These are phyloP conservation scores for Fagus crenata DNA, from an alignment of 306 rosid species.

Conservation along the genomic window DNA sequence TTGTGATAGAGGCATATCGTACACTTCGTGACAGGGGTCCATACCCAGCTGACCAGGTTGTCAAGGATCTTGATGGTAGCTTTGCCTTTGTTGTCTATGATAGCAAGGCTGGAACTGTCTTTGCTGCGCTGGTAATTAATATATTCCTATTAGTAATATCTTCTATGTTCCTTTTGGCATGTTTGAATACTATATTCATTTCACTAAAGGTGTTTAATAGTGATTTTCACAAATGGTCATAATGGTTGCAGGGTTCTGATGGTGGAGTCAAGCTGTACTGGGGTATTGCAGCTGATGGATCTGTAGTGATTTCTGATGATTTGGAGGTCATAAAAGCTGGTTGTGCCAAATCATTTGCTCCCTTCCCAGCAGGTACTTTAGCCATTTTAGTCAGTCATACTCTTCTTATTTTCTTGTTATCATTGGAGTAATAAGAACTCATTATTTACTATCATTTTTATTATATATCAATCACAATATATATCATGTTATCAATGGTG, in stretches of 20 bases:
- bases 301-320: conserved; percentile 95
- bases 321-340: conserved; percentile 79
- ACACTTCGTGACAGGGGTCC: conserved; percentile 95
- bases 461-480: too few relatives aligned
- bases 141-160: too few relatives aligned
- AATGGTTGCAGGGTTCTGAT: conserved; percentile 74
- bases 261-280: conserved; percentile 89
- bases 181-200: too few relatives aligned
- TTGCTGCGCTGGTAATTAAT: conserved; percentile 74
- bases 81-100: conserved; percentile 97
- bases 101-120: conserved; percentile 77
- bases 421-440: too few relatives aligned
- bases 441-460: too few relatives aligned
- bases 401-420: too few relatives aligned
- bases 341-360: conserved; percentile 97
- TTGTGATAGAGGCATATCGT: conserved; percentile 86
- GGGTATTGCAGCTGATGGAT: conserved; percentile 97
- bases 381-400: not conserved
- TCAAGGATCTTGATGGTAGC: conserved; percentile 90
- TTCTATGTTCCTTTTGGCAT: too few relatives aligned
- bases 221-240: not conserved
- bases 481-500: too few relatives aligned
- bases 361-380: conserved; percentile 76
- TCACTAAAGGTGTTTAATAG: too few relatives aligned
- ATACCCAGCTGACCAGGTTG: conserved; percentile 94